A percentile compares a stretch with the other conserved stretches of the same genome.
Evolutionary conservation across 306 rosid genomes (phyloP).

Genomic region (Purshia tridentata): DNA sequence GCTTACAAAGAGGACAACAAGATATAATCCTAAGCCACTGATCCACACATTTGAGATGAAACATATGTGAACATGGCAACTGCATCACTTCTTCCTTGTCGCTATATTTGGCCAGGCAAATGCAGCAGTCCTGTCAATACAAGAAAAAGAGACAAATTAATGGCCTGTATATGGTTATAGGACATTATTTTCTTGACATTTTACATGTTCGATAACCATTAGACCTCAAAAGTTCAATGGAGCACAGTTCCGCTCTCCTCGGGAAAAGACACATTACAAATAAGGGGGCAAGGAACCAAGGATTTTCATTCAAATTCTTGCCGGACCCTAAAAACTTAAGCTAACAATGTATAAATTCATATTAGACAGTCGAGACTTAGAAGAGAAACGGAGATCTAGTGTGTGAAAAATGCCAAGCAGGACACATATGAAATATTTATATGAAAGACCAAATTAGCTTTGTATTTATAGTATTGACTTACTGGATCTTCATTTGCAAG

Average conservation of each 20-base stretch:
- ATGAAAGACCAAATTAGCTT: background rate
- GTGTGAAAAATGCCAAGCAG: background rate
- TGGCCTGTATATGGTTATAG: background rate
- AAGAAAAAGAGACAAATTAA: slow-evolving; percentile 18
- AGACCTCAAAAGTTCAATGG: too few relatives aligned
- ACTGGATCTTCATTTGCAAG: slow-evolving; percentile 61
- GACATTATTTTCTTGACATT: too few relatives aligned
- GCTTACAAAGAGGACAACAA: slow-evolving; percentile 93
- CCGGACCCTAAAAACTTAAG: too few relatives aligned
- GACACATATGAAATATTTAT: too few relatives aligned
- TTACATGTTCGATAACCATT: too few relatives aligned
- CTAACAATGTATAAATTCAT: too few relatives aligned
- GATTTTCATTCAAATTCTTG: too few relatives aligned
- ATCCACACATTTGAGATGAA: slow-evolving; percentile 90
- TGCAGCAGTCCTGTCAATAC: slow-evolving; percentile 79
- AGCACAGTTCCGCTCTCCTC: too few relatives aligned
- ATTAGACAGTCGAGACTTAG: too few relatives aligned
- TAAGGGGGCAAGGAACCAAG: too few relatives aligned
- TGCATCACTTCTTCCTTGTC: slow-evolving; percentile 81
- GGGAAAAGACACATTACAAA: too few relatives aligned
- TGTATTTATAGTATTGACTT: slow-evolving; percentile 34
- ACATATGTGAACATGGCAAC: slow-evolving; percentile 79
- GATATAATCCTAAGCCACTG: slow-evolving; percentile 84
- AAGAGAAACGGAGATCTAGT: background rate
- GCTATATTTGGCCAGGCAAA: slow-evolving; percentile 78